phyloP scores from a whole-genome alignment of 257 asterid species.

The Rehmannia glutinosa region DNA sequence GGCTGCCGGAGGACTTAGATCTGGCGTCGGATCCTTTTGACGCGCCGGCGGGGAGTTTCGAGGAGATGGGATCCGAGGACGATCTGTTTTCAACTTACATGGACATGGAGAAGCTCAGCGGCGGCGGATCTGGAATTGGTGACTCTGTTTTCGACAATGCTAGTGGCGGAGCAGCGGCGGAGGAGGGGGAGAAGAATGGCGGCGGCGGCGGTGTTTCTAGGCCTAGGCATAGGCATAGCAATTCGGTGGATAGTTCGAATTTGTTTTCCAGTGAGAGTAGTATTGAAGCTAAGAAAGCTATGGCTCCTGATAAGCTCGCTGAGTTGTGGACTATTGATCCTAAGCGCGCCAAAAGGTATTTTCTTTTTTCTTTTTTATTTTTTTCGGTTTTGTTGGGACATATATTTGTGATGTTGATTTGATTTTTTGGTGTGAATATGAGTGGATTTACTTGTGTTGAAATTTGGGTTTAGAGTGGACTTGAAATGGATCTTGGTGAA shows the following conservation, averaged over 20 bases:
- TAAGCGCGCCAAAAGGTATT: constrained; percentile 93
- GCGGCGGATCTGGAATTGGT: constrained; percentile 43
- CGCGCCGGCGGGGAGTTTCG: constrained; percentile 58
- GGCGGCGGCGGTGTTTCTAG: constrained; percentile 19
- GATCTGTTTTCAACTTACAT: constrained; percentile 86
- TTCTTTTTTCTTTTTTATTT: not conserved
- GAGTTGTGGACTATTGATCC: constrained; percentile 96
- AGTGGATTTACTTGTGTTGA: constrained; percentile 10
- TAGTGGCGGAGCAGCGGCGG: constrained; percentile 22
- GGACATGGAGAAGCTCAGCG: constrained; percentile 82
- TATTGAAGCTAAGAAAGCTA: constrained; percentile 94
- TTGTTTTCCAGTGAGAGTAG: constrained; percentile 48
- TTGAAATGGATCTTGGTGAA: constrained; percentile 38
- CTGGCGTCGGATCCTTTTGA: constrained; percentile 70
- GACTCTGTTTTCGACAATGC: constrained; percentile 36
- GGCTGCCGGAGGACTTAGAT: constrained; percentile 85
- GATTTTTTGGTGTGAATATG: not conserved
- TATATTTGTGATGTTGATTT: not conserved
- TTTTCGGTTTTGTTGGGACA: not conserved
- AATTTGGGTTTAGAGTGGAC: constrained; percentile 18
- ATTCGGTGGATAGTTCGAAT: constrained; percentile 74
- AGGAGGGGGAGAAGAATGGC: not conserved
- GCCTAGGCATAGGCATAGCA: constrained; percentile 43
- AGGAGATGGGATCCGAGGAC: constrained; percentile 95
- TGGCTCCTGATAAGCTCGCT: constrained; percentile 97